Evolutionary conservation across 257 asterid genomes (phyloP), one percentile per base, ranked within the genome.

Genomic region (Penstemon newberryi): DNA sequence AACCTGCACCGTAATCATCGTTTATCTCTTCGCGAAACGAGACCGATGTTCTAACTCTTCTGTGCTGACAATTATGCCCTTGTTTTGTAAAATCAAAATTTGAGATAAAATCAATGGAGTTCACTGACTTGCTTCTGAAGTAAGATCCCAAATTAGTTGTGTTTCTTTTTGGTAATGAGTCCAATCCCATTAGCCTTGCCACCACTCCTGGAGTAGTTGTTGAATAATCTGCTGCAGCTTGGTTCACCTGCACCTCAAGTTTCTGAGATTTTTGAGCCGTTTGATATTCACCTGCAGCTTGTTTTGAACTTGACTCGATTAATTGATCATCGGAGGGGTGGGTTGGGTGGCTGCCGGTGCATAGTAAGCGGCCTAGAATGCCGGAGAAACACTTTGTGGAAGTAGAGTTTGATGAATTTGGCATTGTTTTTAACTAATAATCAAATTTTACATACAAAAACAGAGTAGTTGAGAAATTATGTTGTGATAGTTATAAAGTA

Each of bases 151-250:
- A n/a, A 25, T 25, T 1, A 0, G 71, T 73, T n/a, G 55, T 61
- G 5, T 74, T 72, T 47, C 42, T 72, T 0, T 7, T 8, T 5
- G 94, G 90, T 33, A 87, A 65, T 2, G 90, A 78, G 3, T 87
- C 94, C 65, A 87, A 53, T 8, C 94, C 90, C 94, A 87, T 87
- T 56, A 87, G 59, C 41, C 78, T 81, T 7, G 94, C 94, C 52
- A 87, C 94, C 4, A 87, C 69, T 53, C 94, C 88, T 10, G 89
- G 89, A 4, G 60, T 39, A 4, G 13, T 60, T 18, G 49, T 41
- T 42, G 79, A 7, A 25, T 25, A 25, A 25, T 25, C 33, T 5
- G 60, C 57, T 18, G 71, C 12, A 25, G 15, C 53, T 63, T 56
- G 78, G 61, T 47, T 70, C 54, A 9, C 40, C 45, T 4, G 33